A percentile compares a stretch with the other conserved stretches of the same genome.
Evolutionary conservation across 2,329 filamentous ascomycete species (phyloP).

Genomic region (Pseudocercospora pini-densiflorae): DNA sequence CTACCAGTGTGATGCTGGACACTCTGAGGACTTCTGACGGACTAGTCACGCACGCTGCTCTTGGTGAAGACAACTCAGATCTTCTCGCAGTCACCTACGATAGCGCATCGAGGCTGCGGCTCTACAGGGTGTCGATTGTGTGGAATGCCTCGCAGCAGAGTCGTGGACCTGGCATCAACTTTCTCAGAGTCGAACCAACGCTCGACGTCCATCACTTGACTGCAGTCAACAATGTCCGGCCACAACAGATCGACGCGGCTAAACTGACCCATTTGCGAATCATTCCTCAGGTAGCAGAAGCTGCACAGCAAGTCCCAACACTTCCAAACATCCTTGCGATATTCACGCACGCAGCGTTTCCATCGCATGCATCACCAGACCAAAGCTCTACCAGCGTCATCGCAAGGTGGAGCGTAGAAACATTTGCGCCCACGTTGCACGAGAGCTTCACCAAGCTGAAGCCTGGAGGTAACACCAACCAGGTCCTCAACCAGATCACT

Average conservation of each 20-base stretch:
- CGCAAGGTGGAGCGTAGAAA: conserved; percentile 78
- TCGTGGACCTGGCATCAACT: conserved; percentile 32
- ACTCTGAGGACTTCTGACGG: conserved; percentile 54
- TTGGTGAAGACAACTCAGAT: conserved; percentile 60
- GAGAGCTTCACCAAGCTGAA: conserved; percentile 44
- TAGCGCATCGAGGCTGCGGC: conserved; percentile 70
- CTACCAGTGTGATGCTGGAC: conserved; percentile 67
- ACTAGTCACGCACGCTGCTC: conserved; percentile 76
- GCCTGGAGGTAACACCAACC: conserved; percentile 24
- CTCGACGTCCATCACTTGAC: conserved; percentile 36
- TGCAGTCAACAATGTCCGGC: conserved; percentile 31
- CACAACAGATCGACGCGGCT: conserved; percentile 35
- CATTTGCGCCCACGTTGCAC: conserved; percentile 44
- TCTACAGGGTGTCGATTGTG: conserved; percentile 73
- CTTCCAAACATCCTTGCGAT: conserved; percentile 68
- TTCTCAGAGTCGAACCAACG: conserved; percentile 35
- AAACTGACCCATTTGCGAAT: conserved; percentile 34
- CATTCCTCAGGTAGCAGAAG: conserved; percentile 57
- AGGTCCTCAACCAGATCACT: conserved; percentile 37
- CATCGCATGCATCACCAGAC: conserved; percentile 56
- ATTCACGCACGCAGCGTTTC: conserved; percentile 60
- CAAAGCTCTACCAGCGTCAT: conserved; percentile 74
- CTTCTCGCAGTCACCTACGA: conserved; percentile 71
- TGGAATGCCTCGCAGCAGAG: conserved; percentile 65
- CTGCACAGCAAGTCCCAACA: conserved; percentile 54